A percentile compares a stretch with the other conserved stretches of the same genome.
Evolutionary conservation across 208 protist genomes (phyloP).

Genomic region (Angomonas ambiguus): DNA sequence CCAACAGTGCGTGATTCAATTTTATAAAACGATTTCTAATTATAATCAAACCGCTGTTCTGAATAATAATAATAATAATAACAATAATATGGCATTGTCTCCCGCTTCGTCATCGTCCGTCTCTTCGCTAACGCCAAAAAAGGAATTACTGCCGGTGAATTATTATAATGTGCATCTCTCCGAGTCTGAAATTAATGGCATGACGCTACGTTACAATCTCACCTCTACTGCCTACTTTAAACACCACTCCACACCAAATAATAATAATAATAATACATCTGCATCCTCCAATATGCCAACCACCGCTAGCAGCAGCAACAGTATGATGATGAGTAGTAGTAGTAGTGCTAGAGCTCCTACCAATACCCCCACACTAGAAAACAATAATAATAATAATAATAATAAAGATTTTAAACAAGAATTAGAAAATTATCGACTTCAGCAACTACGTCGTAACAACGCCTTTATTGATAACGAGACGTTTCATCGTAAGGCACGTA

Average conservation of each 20-base stretch:
- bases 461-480: conserved; percentile 22
- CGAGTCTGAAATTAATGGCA: not conserved
- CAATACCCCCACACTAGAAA: not conserved
- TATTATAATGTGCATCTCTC: not conserved
- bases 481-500: conserved; percentile 4
- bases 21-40: conserved; percentile 61
- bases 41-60: conserved; percentile 63
- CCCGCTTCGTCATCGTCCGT: too few relatives aligned
- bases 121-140: too few relatives aligned
- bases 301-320: too few relatives aligned
- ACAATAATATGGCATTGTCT: too few relatives aligned
- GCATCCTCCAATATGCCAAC: too few relatives aligned
- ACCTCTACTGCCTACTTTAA: not conserved
- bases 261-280: too few relatives aligned
- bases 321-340: too few relatives aligned
- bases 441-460: conserved; percentile 65
- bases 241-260: too few relatives aligned
- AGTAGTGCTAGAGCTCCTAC: too few relatives aligned
- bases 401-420: conserved; percentile 24
- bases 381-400: conserved; percentile 9
- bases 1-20: conserved; percentile 73
- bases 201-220: not conserved
- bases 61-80: conserved; percentile 13
- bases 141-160: too few relatives aligned
- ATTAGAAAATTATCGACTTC: conserved; percentile 65